These are phyloP conservation scores for Aspergillus biplanus DNA, from an alignment of 495 filamentous ascomycete species.

Conservation along the genomic window DNA sequence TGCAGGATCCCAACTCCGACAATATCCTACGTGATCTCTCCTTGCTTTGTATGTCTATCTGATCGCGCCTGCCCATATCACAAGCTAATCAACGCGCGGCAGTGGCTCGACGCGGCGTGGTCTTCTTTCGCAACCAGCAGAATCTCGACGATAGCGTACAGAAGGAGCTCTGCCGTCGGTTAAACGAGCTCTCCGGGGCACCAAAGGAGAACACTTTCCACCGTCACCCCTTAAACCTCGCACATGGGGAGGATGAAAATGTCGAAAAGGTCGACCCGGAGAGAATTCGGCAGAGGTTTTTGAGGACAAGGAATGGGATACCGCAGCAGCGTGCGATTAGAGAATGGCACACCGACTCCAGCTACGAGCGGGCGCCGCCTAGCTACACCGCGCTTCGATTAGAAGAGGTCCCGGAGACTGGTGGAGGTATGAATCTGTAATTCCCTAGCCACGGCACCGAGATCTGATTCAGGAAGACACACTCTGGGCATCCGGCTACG, in stretches of 20 bases:
- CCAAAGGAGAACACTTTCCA: constrained; percentile 62
- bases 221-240: constrained; percentile 62
- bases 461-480: constrained; percentile 3
- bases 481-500: constrained; percentile 8
- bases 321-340: neutral
- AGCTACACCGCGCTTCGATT: constrained; percentile 9
- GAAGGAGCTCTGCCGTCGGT: constrained; percentile 62
- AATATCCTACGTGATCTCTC: constrained; percentile 61
- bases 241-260: neutral
- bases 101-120: constrained; percentile 75
- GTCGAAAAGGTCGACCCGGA: constrained; percentile 10
- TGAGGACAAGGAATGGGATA: neutral
- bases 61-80: neutral
- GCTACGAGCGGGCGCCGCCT: constrained; percentile 4
- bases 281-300: neutral
- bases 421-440: neutral
- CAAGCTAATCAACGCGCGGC: neutral
- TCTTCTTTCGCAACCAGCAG: constrained; percentile 72
- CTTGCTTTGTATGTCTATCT: constrained; percentile 4
- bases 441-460: no score
- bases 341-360: constrained; percentile 12
- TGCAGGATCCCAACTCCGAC: constrained; percentile 58
- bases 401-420: constrained; percentile 8
- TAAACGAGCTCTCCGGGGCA: constrained; percentile 65
- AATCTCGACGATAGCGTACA: constrained; percentile 61